These are phyloP conservation scores for Auriscalpium vulgare DNA, from an alignment of 768 basidiomycete species.

Conservation along the genomic window DNA sequence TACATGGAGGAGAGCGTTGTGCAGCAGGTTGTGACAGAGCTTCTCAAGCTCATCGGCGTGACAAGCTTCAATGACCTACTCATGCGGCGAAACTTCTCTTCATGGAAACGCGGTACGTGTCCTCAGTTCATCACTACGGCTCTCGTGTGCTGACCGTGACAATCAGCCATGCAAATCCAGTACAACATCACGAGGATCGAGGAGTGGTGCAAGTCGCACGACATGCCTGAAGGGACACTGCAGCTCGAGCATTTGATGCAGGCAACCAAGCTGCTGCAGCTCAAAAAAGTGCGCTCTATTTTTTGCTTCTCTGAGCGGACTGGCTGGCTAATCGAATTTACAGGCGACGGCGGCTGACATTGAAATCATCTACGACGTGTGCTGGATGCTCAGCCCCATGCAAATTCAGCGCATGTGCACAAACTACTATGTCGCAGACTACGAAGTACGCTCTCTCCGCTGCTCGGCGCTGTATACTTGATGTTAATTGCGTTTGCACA, in stretches of 20 bases:
- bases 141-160: neutral
- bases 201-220: slow-evolving; percentile 99
- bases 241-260: slow-evolving; percentile 99
- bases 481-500: slow-evolving; percentile 20
- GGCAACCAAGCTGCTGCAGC: slow-evolving; percentile 93
- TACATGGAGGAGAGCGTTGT: slow-evolving; percentile 97
- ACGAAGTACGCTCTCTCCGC: slow-evolving; percentile 57
- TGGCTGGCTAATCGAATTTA: neutral
- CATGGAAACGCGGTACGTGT: slow-evolving; percentile 92
- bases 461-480: too few species aligned
- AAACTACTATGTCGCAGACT: slow-evolving; percentile 98
- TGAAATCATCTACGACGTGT: slow-evolving; percentile 98
- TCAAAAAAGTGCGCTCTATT: slow-evolving; percentile 73
- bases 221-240: slow-evolving; percentile 97
- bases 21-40: slow-evolving; percentile 90
- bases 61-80: slow-evolving; percentile 97
- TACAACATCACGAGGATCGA: slow-evolving; percentile 97
- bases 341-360: slow-evolving; percentile 92
- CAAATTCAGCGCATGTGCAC: slow-evolving; percentile 99
- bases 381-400: slow-evolving; percentile 99
- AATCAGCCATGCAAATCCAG: slow-evolving; percentile 97
- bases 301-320: neutral
- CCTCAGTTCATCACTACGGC: neutral
- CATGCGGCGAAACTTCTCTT: slow-evolving; percentile 98
- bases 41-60: slow-evolving; percentile 92